phyloP scores from a whole-genome alignment of 805 yeast species.

The Metschnikowia peoriensis region DNA sequence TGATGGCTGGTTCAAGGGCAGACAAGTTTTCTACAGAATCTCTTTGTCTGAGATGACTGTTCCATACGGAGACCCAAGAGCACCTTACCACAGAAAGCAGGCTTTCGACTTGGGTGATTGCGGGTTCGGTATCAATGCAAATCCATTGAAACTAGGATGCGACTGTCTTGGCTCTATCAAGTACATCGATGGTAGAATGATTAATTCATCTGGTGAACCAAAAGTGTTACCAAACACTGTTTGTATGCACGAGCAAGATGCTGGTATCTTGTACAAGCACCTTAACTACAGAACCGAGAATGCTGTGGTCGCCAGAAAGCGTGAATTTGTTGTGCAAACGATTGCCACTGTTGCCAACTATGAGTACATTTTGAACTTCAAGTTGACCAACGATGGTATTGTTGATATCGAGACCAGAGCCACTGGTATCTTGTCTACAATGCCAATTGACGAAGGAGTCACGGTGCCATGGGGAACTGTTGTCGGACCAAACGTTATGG shows the following conservation, averaged over 20 bases:
- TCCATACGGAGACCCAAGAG: constrained; percentile 83
- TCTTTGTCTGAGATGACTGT: constrained; percentile 83
- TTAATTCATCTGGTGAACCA: constrained; percentile 60
- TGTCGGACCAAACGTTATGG: constrained; percentile 78
- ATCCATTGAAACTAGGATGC: constrained; percentile 69
- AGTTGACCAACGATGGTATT: constrained; percentile 76
- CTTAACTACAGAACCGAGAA: constrained; percentile 71
- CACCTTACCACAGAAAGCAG: constrained; percentile 81
- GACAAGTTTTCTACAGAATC: constrained; percentile 70
- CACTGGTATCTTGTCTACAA: constrained; percentile 82
- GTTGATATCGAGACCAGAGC: constrained; percentile 79
- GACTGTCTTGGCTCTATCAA: constrained; percentile 80
- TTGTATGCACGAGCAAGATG: constrained; percentile 79
- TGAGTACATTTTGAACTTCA: constrained; percentile 71
- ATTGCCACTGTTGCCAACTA: constrained; percentile 84
- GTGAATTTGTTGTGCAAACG: constrained; percentile 76
- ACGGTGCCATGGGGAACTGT: constrained; percentile 72
- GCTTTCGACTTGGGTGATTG: constrained; percentile 85
- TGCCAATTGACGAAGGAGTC: constrained; percentile 71
- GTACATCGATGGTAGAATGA: constrained; percentile 63
- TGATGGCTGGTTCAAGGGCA: constrained; percentile 71
- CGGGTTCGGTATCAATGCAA: constrained; percentile 76
- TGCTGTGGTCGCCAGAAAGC: constrained; percentile 73
- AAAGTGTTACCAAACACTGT: constrained; percentile 63
- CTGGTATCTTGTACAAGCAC: constrained; percentile 75